These are phyloP conservation scores for Ceratocystis destructans DNA, from an alignment of 2,329 filamentous ascomycete species.

Conservation along the genomic window DNA sequence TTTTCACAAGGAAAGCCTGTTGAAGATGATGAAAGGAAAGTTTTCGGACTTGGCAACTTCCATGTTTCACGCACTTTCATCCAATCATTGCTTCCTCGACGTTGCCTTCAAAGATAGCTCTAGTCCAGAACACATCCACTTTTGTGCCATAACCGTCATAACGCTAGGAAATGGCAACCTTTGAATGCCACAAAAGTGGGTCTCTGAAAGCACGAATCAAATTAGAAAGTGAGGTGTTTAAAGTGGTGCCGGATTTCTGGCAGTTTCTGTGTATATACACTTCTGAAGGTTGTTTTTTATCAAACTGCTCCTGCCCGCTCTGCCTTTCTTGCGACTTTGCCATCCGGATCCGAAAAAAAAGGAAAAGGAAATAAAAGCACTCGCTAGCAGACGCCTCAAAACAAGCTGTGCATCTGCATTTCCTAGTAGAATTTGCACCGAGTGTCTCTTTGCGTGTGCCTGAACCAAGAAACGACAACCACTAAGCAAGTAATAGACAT, in stretches of 20 bases:
- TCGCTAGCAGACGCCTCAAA: background rate
- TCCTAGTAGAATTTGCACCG: background rate
- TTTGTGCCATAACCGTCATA: conserved; percentile 3
- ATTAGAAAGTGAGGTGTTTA: background rate
- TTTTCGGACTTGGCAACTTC: background rate
- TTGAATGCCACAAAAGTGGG: background rate
- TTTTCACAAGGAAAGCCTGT: background rate
- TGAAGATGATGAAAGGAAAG: background rate
- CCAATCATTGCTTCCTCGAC: background rate
- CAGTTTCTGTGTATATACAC: conserved; percentile 1
- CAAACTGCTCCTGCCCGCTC: background rate
- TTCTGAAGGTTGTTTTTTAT: conserved; percentile 1
- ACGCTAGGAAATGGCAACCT: background rate
- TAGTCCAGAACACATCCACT: background rate
- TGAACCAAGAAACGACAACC: background rate
- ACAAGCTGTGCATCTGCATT: background rate
- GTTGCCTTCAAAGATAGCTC: background rate
- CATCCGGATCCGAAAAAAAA: background rate
- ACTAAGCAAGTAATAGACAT: too few species aligned
- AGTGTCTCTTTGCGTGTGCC: background rate
- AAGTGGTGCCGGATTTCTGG: background rate
- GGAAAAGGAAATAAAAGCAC: background rate
- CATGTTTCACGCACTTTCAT: conserved; percentile 3
- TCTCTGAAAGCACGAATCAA: background rate
- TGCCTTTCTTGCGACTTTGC: background rate